Conservation (phyloP, 176 grass and related monocot species). For the Microstegium vimineum region DNA sequence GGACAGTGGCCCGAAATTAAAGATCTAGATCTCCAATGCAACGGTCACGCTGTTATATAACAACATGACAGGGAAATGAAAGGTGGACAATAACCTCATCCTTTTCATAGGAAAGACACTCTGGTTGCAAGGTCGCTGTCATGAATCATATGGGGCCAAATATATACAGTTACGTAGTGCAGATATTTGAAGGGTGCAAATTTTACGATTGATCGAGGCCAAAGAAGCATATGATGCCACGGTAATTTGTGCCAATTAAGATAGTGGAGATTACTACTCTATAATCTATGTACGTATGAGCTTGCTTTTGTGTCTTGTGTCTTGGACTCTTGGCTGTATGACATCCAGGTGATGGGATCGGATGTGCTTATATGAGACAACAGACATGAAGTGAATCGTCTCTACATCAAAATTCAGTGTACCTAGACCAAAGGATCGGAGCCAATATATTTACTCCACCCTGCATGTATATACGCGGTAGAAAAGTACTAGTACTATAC, state of each 20-base stretch:
- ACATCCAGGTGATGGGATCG: not conserved
- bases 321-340: not conserved
- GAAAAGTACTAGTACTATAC: no score
- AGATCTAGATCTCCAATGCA: no score
- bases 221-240: not conserved
- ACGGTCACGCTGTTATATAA: no score
- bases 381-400: no score
- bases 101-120: not conserved
- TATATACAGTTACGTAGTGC: not conserved
- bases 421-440: no score
- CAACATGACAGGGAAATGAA: not conserved
- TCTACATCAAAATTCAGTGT: no score
- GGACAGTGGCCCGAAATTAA: not conserved
- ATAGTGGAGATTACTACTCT: not conserved
- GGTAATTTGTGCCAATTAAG: constrained; percentile 17
- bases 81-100: not conserved
- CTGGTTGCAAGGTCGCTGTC: constrained; percentile 12
- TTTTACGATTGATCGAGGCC: not conserved
- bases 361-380: not conserved
- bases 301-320: not conserved
- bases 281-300: not conserved
- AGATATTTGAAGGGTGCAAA: not conserved
- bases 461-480: no score
- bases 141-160: constrained; percentile 18
- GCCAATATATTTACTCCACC: no score